phyloP scores from a whole-genome alignment of 495 filamentous ascomycete genomes.

The Lentithecium fluviatile region DNA sequence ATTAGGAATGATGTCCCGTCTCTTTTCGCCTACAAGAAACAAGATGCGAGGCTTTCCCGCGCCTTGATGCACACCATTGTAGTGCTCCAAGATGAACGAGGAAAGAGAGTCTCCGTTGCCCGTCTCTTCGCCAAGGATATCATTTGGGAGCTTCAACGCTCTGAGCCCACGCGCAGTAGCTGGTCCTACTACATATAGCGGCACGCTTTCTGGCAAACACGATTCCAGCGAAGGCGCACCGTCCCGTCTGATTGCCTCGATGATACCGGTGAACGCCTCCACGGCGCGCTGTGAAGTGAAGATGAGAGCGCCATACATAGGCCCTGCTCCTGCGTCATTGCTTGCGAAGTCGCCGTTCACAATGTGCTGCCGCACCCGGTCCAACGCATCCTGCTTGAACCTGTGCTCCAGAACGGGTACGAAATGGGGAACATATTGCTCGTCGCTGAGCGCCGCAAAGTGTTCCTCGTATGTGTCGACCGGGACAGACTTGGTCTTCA shows the following conservation, averaged over 20 bases:
- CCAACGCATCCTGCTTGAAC: conserved; percentile 52
- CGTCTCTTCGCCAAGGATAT: conserved; percentile 63
- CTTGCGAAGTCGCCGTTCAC: conserved; percentile 29
- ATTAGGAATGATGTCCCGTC: conserved; percentile 82
- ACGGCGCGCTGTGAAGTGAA: conserved; percentile 95
- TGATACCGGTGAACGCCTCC: conserved; percentile 72
- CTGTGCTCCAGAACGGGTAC: conserved; percentile 82
- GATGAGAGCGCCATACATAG: conserved; percentile 76
- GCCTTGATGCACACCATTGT: conserved; percentile 44
- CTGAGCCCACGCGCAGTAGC: conserved; percentile 75
- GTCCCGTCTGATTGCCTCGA: conserved; percentile 45
- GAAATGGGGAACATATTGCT: conserved; percentile 63
- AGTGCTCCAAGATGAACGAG: conserved; percentile 71
- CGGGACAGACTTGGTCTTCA: conserved; percentile 82
- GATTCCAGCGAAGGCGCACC: conserved; percentile 18
- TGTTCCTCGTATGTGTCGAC: conserved; percentile 75
- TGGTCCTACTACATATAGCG: conserved; percentile 87
- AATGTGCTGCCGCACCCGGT: conserved; percentile 48
- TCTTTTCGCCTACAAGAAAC: conserved; percentile 84
- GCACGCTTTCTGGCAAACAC: conserved; percentile 50
- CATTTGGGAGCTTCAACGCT: conserved; percentile 50
- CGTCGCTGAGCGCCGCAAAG: conserved; percentile 54
- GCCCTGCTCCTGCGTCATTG: neutral
- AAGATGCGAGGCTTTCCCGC: conserved; percentile 61
- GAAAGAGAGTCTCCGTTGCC: conserved; percentile 82